Base-by-base conservation (phyloP, 208 protist genomes). In the Trypanosoma cruzi region DNA sequence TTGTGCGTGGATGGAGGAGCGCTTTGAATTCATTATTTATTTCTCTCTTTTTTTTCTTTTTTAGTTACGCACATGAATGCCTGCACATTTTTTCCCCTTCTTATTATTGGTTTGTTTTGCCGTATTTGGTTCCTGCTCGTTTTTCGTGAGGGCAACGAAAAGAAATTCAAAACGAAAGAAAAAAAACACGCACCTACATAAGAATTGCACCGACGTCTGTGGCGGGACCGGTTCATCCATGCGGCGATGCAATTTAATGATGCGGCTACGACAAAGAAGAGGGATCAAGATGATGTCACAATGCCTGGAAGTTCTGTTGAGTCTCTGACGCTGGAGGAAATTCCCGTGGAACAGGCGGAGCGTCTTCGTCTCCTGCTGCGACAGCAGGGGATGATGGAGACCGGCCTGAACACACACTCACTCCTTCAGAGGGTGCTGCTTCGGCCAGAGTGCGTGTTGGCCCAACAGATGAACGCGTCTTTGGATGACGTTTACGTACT, bases 401-500 rank as follows among this genome's bases (percentile, higher is more conserved):
- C 2, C 4, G 18, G 20, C 36, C 4, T 29, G 1, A n/a, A 46
- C 31, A 46, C 29, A 13, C 34, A 60, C 26, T 49, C 34, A 8
- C 14, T 40, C 31, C 20, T 56, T 26, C n/a, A 37, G 37, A n/a
- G 22, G 20, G 26, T 71, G 7, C 50, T 80, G 16, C 62, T 80
- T 14, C 49, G 63, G 22, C 52, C 69, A 14, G 64, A 69, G 7
- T 52, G 40, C 34, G 56, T 62, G 48, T 16, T 75, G 2, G 60
- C 67, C 29, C 69, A 75, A 31, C 28, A 57, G 46, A 37, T 73
- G 4, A 31, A 75, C 18, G 42, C 59, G 18, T 73, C 76, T 2
- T 16, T 73, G 34, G 31, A 60, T 40, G 71, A 68, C 57, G 60
- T 77, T 24, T 18, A 61, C 6, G 42, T 49, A 8, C 63, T 80